phyloP scores from a whole-genome alignment of 2,329 filamentous ascomycete genomes.

The Zymoseptoria brevis region DNA sequence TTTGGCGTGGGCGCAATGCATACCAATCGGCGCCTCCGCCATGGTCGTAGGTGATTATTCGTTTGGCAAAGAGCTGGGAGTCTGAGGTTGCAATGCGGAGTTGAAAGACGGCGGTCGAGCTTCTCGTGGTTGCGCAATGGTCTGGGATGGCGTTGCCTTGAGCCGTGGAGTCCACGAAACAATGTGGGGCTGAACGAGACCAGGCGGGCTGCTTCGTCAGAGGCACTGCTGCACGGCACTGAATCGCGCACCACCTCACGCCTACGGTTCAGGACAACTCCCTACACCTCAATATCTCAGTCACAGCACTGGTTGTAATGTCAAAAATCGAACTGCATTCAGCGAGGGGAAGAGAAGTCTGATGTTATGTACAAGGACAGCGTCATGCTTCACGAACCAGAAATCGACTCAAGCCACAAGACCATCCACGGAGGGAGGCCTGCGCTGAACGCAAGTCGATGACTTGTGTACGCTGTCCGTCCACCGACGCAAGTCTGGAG shows the following conservation, averaged over 20 bases:
- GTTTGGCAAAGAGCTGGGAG: not conserved
- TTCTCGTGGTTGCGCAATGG: not conserved
- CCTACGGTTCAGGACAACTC: not conserved
- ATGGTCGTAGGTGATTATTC: conserved; percentile 26
- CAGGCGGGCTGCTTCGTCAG: not conserved
- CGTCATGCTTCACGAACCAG: not conserved
- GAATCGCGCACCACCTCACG: not conserved
- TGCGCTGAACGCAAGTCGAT: not conserved
- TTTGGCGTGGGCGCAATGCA: conserved; percentile 5
- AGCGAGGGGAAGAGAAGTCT: not conserved
- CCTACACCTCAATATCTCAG: not conserved
- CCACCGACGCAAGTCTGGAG: not conserved
- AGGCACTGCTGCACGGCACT: not conserved
- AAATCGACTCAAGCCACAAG: not conserved
- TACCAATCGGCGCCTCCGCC: conserved; percentile 45
- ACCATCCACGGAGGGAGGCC: not conserved
- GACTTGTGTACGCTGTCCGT: not conserved
- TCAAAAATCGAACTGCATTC: not conserved
- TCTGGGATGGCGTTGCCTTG: not conserved
- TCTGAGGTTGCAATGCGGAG: not conserved
- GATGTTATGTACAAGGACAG: not conserved
- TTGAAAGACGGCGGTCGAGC: conserved; percentile 1
- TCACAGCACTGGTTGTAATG: not conserved
- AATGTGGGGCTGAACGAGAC: not conserved
- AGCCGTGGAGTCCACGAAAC: not conserved